Evolutionary conservation across 2,329 filamentous ascomycete species (phyloP), one percentile per base, ranked within the genome.

Genomic region (Neopestalotiopsis clavispora): DNA sequence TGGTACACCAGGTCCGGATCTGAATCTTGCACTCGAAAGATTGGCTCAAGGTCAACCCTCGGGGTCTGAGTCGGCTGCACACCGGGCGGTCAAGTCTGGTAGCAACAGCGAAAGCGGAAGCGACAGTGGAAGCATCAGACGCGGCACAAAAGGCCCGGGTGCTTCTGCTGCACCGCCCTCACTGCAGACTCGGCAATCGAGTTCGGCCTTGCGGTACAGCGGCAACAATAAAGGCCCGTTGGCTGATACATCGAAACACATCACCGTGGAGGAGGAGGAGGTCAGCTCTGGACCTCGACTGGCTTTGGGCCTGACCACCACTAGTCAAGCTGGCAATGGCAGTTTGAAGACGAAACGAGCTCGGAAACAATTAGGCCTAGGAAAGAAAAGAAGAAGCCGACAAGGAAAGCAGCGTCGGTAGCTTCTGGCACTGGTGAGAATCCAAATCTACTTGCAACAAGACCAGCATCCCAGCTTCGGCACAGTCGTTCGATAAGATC

Each of bases 241-340:
- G 12, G 83, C 86, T 65, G 93, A 97, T 77, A 91, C 90, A 45
- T 87, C 91, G 68, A 90, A 92, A 77, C 96, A 94, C 75, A 98
- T 99, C 94, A 98, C 94, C 10, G 95, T 98, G 14, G 96, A 99
- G 83, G 98, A 96, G 0, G 96, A 99, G 80, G 97, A 95, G 0
- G 96, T 99, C 49, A 92, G 90, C 58, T 97, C 95, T 3, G 92
- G 98, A 67, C 94, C 95, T 12, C 95, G 97, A 76, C 88, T 95
- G 34, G 90, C 92, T 10, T 85, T 97, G 34, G 90, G 91, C 6
- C 82, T 86, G 42, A 89, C 89, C 49, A 85, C 86, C n/a, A 90
- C 90, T 23, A 85, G 87, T 20, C 89, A 89, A 69, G 91, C 92
- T 58, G 81, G 83, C 34, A 90, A 86, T 74, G 91, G 92, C 58